Conservation (phyloP, 177 flowering plant species). For the Vitis hybrid region DNA sequence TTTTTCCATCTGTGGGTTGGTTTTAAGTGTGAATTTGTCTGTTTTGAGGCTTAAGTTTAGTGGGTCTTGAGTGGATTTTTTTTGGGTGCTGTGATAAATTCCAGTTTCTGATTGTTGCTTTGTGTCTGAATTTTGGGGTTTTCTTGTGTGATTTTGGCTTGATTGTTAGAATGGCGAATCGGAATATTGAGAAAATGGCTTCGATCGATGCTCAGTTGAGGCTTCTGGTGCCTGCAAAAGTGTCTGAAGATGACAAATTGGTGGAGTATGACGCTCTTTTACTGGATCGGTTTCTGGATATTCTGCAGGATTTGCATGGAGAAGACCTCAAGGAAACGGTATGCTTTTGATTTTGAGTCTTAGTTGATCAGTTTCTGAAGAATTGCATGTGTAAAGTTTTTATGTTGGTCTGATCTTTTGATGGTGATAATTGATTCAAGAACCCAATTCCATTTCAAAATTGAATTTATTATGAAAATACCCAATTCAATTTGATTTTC, state of each 20-base stretch:
- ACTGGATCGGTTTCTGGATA: conserved; percentile 90
- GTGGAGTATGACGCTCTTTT: conserved; percentile 93
- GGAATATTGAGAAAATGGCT: conserved; percentile 78
- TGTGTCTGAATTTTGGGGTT: not conserved
- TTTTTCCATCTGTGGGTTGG: no score
- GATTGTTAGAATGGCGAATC: conserved; percentile 24
- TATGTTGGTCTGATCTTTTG: not conserved
- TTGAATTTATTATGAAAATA: not conserved
- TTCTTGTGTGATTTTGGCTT: not conserved
- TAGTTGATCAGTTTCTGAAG: not conserved
- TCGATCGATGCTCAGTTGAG: conserved; percentile 95
- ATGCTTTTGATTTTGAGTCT: not conserved
- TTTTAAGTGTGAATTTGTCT: no score
- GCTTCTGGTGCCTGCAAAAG: conserved; percentile 78
- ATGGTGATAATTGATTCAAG: not conserved
- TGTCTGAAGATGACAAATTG: conserved; percentile 90
- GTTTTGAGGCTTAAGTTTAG: not conserved
- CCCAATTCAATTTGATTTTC: not conserved
- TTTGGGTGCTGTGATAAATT: no score
- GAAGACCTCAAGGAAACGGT: conserved; percentile 92
- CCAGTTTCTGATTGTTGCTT: not conserved
- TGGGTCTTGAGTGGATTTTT: no score
- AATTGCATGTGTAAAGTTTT: not conserved
- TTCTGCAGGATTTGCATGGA: conserved; percentile 90
- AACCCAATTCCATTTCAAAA: not conserved